Percentiles rank a stretch among this genome's conserved stretches.
These are phyloP conservation scores for Boletus reticulatus DNA, from an alignment of 768 basidiomycete genomes.

Conservation along the genomic window DNA sequence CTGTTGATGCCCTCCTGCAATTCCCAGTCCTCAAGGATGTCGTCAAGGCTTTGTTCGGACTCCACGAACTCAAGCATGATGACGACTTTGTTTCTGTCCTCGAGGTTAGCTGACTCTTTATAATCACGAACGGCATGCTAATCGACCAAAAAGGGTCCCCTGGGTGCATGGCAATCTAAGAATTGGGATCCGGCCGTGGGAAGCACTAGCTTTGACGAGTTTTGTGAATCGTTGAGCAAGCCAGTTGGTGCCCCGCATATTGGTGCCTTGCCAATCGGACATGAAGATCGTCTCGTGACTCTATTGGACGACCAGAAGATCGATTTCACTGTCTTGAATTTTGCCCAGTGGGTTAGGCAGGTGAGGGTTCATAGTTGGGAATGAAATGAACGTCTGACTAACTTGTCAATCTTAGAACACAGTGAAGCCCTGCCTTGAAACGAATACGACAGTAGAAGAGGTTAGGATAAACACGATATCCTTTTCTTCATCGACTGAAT, in stretches of 20 bases:
- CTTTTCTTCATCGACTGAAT: neutral
- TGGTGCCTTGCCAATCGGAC: constrained; percentile 44
- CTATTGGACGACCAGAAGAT: constrained; percentile 47
- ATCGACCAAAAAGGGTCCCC: constrained; percentile 43
- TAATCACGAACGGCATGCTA: constrained; percentile 18
- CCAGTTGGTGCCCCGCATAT: constrained; percentile 35
- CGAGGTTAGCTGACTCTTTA: constrained; percentile 39
- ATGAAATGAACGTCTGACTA: neutral
- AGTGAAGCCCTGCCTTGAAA: constrained; percentile 55
- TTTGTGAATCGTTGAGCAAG: constrained; percentile 57
- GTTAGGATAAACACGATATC: constrained; percentile 30
- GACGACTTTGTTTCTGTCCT: constrained; percentile 76
- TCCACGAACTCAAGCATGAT: constrained; percentile 63
- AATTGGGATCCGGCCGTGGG: constrained; percentile 81
- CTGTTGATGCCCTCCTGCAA: constrained; percentile 62
- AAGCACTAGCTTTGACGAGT: constrained; percentile 62
- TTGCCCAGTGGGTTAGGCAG: constrained; percentile 74
- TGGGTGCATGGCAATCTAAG: constrained; percentile 77
- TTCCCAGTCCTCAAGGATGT: constrained; percentile 42
- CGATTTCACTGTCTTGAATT: constrained; percentile 65
- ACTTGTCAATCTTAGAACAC: constrained; percentile 38
- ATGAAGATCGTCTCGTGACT: constrained; percentile 46
- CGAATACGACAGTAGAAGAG: constrained; percentile 45
- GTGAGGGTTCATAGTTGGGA: constrained; percentile 33
- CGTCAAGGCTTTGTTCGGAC: constrained; percentile 77